These are phyloP conservation scores for Artemisia argyi DNA, from an alignment of 129 eudicot species.

Conservation along the genomic window DNA sequence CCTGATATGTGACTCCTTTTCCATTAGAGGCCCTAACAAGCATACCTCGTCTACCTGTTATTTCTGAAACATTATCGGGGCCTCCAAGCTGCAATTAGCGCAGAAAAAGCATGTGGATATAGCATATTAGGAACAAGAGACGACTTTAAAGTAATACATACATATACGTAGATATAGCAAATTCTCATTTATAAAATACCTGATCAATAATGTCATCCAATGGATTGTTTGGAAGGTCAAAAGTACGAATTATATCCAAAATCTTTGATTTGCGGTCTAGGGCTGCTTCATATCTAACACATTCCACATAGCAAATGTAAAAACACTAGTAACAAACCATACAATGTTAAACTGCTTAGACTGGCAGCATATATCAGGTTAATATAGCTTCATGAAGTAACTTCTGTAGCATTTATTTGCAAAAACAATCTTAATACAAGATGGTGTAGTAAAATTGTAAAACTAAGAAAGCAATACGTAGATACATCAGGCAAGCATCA, in stretches of 20 bases:
- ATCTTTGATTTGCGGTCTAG: conserved; percentile 71
- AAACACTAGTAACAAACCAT: not conserved
- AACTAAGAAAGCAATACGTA: too few species aligned
- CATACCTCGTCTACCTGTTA: conserved; percentile 98
- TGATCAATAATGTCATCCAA: conserved; percentile 97
- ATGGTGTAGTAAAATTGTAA: not conserved
- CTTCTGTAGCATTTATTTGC: not conserved
- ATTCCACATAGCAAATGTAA: conserved; percentile 18
- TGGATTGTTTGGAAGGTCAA: conserved; percentile 98
- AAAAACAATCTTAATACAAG: not conserved
- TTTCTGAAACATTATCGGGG: conserved; percentile 97
- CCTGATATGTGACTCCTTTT: conserved; percentile 96
- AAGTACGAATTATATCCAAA: conserved; percentile 67
- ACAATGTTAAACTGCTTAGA: not conserved
- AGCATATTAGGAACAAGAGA: too few species aligned
- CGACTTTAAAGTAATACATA: too few species aligned
- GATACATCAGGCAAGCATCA: too few species aligned
- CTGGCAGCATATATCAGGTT: conserved; percentile 9
- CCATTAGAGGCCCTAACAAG: conserved; percentile 92
- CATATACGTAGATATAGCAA: not conserved
- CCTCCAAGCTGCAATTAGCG: conserved; percentile 86
- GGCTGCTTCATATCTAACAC: conserved; percentile 83
- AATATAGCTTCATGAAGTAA: conserved; percentile 1
- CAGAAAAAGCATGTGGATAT: too few species aligned
- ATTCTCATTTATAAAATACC: conserved; percentile 42